Evolutionary conservation across 2,329 filamentous ascomycete species (phyloP).

Genomic region (Aspergillus clavatus): DNA sequence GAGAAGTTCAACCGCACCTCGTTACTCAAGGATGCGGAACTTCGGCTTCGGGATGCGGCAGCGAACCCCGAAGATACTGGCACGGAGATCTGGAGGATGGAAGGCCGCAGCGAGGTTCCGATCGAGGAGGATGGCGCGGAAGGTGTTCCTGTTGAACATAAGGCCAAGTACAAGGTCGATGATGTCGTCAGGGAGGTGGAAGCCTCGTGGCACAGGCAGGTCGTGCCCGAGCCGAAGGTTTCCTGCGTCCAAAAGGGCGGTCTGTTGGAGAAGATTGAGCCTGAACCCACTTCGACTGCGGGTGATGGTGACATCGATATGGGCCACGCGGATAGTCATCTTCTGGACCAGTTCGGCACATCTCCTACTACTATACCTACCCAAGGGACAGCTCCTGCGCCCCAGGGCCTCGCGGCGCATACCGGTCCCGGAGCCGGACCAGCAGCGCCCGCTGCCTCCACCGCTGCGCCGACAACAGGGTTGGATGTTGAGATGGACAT

Average conservation of each 20-base stretch:
- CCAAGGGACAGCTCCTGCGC: conserved; percentile 21
- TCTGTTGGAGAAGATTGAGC: conserved; percentile 53
- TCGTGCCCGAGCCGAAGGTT: conserved; percentile 60
- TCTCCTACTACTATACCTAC: conserved; percentile 13
- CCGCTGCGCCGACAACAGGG: conserved; percentile 23
- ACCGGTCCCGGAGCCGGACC: conserved; percentile 7
- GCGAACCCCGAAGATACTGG: conserved; percentile 53
- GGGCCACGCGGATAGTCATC: conserved; percentile 27
- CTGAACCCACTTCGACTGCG: conserved; percentile 23
- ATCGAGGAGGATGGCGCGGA: conserved; percentile 34
- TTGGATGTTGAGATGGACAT: conserved; percentile 49
- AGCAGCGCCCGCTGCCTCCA: background rate
- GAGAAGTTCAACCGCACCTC: conserved; percentile 68
- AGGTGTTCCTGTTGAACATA: conserved; percentile 38
- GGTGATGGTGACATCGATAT: conserved; percentile 32
- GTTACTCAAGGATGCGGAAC: conserved; percentile 67
- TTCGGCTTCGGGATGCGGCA: conserved; percentile 64
- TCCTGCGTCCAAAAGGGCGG: conserved; percentile 74
- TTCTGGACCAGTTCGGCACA: conserved; percentile 34
- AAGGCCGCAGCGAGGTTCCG: conserved; percentile 44
- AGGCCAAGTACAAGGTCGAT: conserved; percentile 51
- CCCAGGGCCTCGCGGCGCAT: conserved; percentile 41
- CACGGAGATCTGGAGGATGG: conserved; percentile 59
- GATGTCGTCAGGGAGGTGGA: conserved; percentile 74
- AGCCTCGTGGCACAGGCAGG: conserved; percentile 60